Evolutionary conservation across 1,284 basidiomycete genomes (phyloP).

Genomic region (Lentinus polychrous): DNA sequence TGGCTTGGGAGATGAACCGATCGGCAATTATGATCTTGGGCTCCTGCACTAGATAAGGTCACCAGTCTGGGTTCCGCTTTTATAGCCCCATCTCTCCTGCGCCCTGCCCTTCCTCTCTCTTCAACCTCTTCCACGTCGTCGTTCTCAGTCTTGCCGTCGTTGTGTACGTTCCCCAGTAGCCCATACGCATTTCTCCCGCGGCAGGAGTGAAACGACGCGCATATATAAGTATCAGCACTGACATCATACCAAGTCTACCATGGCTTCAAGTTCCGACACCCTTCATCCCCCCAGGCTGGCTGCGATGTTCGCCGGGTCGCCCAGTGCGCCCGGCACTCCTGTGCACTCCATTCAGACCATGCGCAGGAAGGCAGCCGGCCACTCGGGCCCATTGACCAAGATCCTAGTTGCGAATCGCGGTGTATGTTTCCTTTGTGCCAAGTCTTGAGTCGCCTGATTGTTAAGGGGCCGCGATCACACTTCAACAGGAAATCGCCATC

Average conservation of each 20-base stretch:
- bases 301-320: constrained; percentile 60
- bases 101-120: not conserved
- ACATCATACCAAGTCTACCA: constrained; percentile 4
- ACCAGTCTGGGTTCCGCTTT: not conserved
- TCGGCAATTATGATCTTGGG: no score
- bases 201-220: not conserved
- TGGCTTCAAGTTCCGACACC: constrained; percentile 19
- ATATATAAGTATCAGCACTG: not conserved
- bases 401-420: constrained; percentile 95
- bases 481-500: constrained; percentile 90
- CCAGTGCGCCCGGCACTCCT: constrained; percentile 73
- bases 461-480: not conserved
- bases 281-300: constrained; percentile 72
- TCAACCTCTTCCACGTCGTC: not conserved
- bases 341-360: constrained; percentile 88
- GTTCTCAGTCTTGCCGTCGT: not conserved
- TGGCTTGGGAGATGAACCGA: no score
- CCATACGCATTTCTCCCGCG: no score
- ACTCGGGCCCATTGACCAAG: constrained; percentile 87
- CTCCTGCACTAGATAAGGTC: no score
- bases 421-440: constrained; percentile 40
- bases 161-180: not conserved
- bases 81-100: not conserved
- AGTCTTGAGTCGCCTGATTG: constrained; percentile 3
- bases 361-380: constrained; percentile 87